Percentiles rank a stretch among this genome's conserved stretches.
Evolutionary conservation across 2,329 filamentous ascomycete genomes (phyloP).

Genomic region (Verticillium albo-atrum): DNA sequence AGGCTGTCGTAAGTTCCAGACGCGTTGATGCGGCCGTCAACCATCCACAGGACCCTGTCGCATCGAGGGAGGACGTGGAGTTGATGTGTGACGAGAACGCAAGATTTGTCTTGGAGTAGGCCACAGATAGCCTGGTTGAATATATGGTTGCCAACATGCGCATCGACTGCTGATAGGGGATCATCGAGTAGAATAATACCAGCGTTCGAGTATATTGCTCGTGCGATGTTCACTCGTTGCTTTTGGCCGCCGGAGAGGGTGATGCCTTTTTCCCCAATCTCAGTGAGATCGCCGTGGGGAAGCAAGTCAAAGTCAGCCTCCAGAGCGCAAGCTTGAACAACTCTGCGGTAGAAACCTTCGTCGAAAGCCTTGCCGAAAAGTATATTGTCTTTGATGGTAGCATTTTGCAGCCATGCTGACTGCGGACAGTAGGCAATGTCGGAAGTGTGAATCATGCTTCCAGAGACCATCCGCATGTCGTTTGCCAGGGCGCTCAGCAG

Average conservation of each 20-base stretch:
- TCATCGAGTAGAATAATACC: slow-evolving; percentile 68
- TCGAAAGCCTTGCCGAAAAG: slow-evolving; percentile 79
- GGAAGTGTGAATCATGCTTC: slow-evolving; percentile 70
- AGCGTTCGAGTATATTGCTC: slow-evolving; percentile 67
- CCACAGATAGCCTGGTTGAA: slow-evolving; percentile 94
- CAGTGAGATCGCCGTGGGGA: slow-evolving; percentile 81
- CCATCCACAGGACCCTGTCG: slow-evolving; percentile 91
- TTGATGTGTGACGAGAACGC: slow-evolving; percentile 91
- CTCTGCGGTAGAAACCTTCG: slow-evolving; percentile 72
- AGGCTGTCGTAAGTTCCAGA: slow-evolving; percentile 87
- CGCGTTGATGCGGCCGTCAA: slow-evolving; percentile 76
- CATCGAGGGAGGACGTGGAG: slow-evolving; percentile 88
- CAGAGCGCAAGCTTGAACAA: slow-evolving; percentile 77
- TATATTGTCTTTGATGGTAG: slow-evolving; percentile 83
- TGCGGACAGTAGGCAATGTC: slow-evolving; percentile 89
- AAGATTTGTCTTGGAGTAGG: slow-evolving; percentile 80
- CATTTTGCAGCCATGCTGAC: slow-evolving; percentile 96
- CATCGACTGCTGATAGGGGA: slow-evolving; percentile 64
- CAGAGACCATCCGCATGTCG: slow-evolving; percentile 83
- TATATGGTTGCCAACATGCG: slow-evolving; percentile 68
- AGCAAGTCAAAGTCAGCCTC: slow-evolving; percentile 86
- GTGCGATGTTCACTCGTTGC: slow-evolving; percentile 91
- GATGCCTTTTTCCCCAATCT: slow-evolving; percentile 93
- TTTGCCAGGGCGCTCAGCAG: slow-evolving; percentile 84
- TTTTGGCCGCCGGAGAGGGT: slow-evolving; percentile 95